A percentile compares a stretch with the other conserved stretches of the same genome.
phyloP scores from a whole-genome alignment of 164 flowering plant species.

The Warburgia ugandensis region DNA sequence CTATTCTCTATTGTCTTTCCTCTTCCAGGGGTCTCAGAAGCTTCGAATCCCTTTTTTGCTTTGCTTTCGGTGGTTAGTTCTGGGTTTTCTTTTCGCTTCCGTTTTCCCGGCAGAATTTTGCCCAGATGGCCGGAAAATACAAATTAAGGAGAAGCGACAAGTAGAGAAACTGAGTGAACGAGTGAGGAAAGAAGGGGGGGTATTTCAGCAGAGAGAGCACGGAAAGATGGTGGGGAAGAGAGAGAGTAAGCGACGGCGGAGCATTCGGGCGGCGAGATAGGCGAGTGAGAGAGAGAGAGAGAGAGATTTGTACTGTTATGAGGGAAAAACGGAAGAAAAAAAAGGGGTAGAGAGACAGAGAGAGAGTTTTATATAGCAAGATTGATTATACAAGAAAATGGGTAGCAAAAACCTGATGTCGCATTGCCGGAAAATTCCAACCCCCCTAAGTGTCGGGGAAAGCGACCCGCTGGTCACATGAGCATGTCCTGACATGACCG shows the following conservation, averaged over 20 bases:
- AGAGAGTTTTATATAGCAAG: too few species aligned
- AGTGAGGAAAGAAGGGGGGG: constrained; percentile 4
- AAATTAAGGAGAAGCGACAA: too few species aligned
- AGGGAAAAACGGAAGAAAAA: background rate
- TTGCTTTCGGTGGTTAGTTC: too few species aligned
- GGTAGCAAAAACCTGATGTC: background rate
- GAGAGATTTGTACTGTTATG: background rate
- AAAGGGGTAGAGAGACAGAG: too few species aligned
- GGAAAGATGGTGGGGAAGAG: constrained; percentile 26
- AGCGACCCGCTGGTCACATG: constrained; percentile 7
- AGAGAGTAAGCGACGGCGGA: constrained; percentile 1
- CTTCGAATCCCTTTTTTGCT: background rate
- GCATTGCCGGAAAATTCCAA: constrained; percentile 4
- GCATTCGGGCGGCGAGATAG: constrained; percentile 1
- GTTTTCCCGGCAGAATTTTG: constrained; percentile 7
- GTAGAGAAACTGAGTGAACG: too few species aligned
- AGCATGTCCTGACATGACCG: constrained; percentile 12
- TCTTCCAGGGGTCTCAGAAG: background rate
- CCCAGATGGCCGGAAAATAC: constrained; percentile 16
- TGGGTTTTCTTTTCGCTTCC: constrained; percentile 1
- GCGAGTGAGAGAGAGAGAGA: background rate
- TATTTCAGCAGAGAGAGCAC: constrained; percentile 11
- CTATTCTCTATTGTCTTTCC: background rate
- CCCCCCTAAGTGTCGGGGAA: constrained; percentile 3
- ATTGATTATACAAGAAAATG: too few species aligned